phyloP scores from a whole-genome alignment of 345 rosid species.

The Eucalyptus viminalis region DNA sequence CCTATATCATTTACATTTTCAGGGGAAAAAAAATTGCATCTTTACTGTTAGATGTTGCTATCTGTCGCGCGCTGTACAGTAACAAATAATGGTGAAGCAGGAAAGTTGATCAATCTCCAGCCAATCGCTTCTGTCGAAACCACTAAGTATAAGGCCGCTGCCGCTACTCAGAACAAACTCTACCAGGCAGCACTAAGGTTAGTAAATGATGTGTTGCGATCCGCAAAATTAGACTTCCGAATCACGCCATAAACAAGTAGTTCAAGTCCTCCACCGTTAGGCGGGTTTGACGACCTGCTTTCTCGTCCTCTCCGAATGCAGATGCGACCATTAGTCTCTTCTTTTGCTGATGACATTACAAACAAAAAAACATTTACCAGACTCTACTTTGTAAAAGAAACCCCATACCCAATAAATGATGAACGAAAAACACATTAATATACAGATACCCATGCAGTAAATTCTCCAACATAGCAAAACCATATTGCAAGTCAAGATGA shows the following conservation, averaged over 20 bases:
- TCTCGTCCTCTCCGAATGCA: slow-evolving; percentile 93
- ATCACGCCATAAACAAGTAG: slow-evolving; percentile 78
- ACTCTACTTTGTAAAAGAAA: neutral
- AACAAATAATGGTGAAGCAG: neutral
- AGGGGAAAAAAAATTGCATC: neutral
- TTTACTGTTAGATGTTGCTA: neutral
- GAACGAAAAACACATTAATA: neutral
- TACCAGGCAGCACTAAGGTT: neutral
- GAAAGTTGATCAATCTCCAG: neutral
- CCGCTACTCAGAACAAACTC: neutral
- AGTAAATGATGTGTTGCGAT: neutral
- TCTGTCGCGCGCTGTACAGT: neutral
- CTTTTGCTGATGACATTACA: slow-evolving; percentile 47
- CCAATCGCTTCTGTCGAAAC: neutral
- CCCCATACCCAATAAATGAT: neutral
- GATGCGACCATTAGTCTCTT: slow-evolving; percentile 93
- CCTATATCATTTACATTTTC: slow-evolving; percentile 3
- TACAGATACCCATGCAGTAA: neutral
- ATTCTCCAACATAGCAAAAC: neutral
- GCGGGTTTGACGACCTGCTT: slow-evolving; percentile 59
- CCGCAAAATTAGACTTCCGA: neutral
- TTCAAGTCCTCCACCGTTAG: slow-evolving; percentile 78
- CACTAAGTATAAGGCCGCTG: neutral
- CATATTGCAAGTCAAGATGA: neutral
- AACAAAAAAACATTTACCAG: neutral